phyloP scores from a whole-genome alignment of 2,329 filamentous ascomycete species.

The Arthroderma uncinatum region DNA sequence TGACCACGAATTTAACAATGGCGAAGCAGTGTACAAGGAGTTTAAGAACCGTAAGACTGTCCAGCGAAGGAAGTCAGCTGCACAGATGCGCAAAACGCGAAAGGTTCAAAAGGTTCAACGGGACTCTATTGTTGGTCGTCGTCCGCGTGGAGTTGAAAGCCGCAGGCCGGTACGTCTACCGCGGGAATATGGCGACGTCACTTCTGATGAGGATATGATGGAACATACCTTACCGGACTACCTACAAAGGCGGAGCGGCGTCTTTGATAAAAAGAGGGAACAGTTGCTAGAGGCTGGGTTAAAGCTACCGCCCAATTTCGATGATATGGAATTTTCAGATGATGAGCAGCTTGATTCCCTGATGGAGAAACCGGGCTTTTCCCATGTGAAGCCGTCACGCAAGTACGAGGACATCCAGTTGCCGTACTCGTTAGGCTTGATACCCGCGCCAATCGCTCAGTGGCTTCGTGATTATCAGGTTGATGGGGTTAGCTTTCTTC shows the following conservation, averaged over 20 bases:
- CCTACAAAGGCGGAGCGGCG: slow-evolving; percentile 53
- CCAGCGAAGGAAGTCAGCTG: slow-evolving; percentile 43
- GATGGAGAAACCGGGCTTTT: slow-evolving; percentile 60
- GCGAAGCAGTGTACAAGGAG: slow-evolving; percentile 45
- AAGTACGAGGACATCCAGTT: slow-evolving; percentile 66
- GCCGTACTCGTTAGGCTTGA: slow-evolving; percentile 62
- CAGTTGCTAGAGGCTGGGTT: slow-evolving; percentile 56
- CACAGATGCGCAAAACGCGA: slow-evolving; percentile 39
- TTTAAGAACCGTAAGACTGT: slow-evolving; percentile 50
- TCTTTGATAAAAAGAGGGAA: slow-evolving; percentile 54
- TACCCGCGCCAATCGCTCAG: slow-evolving; percentile 81
- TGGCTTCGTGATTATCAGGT: slow-evolving; percentile 90
- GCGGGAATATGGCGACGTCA: slow-evolving; percentile 35
- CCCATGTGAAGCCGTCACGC: slow-evolving; percentile 50
- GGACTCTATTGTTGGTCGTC: slow-evolving; percentile 27
- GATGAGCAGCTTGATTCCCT: slow-evolving; percentile 51
- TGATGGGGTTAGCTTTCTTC: slow-evolving; percentile 71
- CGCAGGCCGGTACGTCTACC: slow-evolving; percentile 24
- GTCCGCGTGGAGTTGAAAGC: slow-evolving; percentile 22
- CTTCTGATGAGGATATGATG: slow-evolving; percentile 45
- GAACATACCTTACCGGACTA: slow-evolving; percentile 60
- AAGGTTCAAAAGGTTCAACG: slow-evolving; percentile 40
- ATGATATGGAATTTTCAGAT: slow-evolving; percentile 65
- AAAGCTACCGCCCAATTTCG: slow-evolving; percentile 64
- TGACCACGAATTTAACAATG: slow-evolving; percentile 27